Conservation (phyloP, 1,284 basidiomycete genomes). For the Moesziomyces parantarcticus region DNA sequence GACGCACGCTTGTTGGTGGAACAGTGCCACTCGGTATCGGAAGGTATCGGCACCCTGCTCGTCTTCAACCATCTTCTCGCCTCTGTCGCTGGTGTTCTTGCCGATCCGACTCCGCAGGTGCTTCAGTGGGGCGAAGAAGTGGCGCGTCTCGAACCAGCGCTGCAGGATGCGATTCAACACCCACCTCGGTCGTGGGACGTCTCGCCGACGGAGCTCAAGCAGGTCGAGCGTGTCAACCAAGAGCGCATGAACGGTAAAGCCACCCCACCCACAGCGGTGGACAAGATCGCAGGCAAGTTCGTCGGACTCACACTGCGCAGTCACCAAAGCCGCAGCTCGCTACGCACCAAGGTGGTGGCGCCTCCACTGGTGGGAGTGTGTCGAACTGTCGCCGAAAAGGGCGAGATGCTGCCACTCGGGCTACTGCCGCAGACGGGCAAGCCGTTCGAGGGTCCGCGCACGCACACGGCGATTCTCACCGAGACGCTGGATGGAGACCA, state of each 20-base stretch:
- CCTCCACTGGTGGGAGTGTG: slow-evolving; percentile 23
- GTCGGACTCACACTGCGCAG: slow-evolving; percentile 10
- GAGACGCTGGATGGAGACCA: slow-evolving; percentile 1
- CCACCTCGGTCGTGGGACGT: slow-evolving; percentile 19
- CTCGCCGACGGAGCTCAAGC: slow-evolving; percentile 6
- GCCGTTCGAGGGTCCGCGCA: slow-evolving; percentile 7
- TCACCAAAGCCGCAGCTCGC: neutral
- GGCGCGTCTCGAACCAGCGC: slow-evolving; percentile 15
- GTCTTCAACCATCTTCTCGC: slow-evolving; percentile 21
- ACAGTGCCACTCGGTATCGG: slow-evolving; percentile 26
- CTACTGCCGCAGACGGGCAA: slow-evolving; percentile 25
- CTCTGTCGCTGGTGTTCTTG: slow-evolving; percentile 15
- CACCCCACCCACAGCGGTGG: slow-evolving; percentile 11
- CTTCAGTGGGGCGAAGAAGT: slow-evolving; percentile 29
- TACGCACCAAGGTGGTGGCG: slow-evolving; percentile 12
- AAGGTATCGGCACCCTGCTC: slow-evolving; percentile 33
- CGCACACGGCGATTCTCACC: slow-evolving; percentile 14
- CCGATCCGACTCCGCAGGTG: neutral
- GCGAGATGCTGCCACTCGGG: slow-evolving; percentile 37
- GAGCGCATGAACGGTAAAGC: slow-evolving; percentile 38
- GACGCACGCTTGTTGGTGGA: slow-evolving; percentile 22
- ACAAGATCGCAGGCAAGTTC: slow-evolving; percentile 13
- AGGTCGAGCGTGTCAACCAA: slow-evolving; percentile 15
- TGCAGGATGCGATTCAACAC: slow-evolving; percentile 24
- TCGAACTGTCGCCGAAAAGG: slow-evolving; percentile 27